Evolutionary conservation across 75 land plant genomes (phyloP), one percentile per base, ranked within the genome.

Genomic region (Pinus tabuliformis): DNA sequence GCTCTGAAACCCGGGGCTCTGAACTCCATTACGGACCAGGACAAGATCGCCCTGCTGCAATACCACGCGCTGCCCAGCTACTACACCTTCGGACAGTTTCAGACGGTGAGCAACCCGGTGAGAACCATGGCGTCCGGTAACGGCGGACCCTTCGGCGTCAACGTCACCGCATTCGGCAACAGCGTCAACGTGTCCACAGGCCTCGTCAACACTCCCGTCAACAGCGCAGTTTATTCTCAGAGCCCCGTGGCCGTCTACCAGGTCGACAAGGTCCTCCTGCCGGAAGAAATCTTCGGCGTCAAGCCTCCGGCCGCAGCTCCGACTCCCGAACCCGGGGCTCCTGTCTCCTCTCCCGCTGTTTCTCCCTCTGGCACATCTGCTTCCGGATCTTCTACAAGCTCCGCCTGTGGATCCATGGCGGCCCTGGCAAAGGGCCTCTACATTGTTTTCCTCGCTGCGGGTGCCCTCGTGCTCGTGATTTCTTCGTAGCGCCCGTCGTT

Each of bases 231-330:
- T 3, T 84, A 83, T 37, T 78, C 90, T 0, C 85, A 84, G 57
- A 64, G 24, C 30, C 93, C 89, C 72, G 81, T 90, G 0, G 93
- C 93, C 0, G 79, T 90, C 5, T 92, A 88, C 73, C 85, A 83
- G 73, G 83, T 92, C 5, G 86, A 91, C 62, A 74, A 89, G 82
- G 93, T 93, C 17, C 84, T 93, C 9, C 83, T 91, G 58, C 94
- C 96, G 3, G 16, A 73, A 22, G 75, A 77, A 4, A 22, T 90
- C 24, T 91, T 91, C 74, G 86, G 85, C 17, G 57, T 85, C 0
- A 73, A 71, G 6, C 33, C 92, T 13, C 83, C 81, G 1, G 77
- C 88, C 2, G 78, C 76, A 2, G 79, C 88, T 7, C 87, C 87
- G 1, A 79, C 85, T 0, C 78, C 90, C 0, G 58, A 58, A 15